These are phyloP conservation scores for Apiospora aurea DNA, from an alignment of 2,329 filamentous ascomycete species.

Conservation along the genomic window DNA sequence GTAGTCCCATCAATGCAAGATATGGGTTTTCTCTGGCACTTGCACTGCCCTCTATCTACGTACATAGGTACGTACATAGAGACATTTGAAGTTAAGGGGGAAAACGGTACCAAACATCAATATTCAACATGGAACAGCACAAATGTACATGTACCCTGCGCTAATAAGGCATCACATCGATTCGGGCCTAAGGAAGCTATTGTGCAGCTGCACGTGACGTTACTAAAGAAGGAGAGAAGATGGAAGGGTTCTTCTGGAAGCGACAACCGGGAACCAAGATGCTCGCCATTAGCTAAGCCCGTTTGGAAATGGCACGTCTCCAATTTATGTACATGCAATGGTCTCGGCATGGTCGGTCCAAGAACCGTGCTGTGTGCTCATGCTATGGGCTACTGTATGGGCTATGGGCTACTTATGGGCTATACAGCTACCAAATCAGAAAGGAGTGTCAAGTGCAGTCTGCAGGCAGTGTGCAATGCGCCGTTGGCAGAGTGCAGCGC, in stretches of 20 bases:
- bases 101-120: not conserved
- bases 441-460: slow-evolving; percentile 4
- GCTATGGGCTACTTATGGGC: not conserved
- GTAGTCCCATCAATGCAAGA: too few species aligned
- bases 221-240: not conserved
- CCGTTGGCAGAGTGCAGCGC: not conserved
- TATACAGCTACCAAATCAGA: not conserved
- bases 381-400: not conserved
- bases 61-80: too few species aligned
- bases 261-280: slow-evolving; percentile 13
- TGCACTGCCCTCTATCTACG: not conserved
- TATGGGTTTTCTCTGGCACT: too few species aligned
- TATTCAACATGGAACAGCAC: too few species aligned
- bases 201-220: not conserved
- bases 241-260: slow-evolving; percentile 2
- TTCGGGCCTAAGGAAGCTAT: slow-evolving; percentile 1
- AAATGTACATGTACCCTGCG: not conserved
- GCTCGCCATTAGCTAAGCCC: not conserved
- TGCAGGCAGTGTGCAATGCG: not conserved
- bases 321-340: not conserved
- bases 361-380: not conserved
- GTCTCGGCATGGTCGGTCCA: slow-evolving; percentile 5
- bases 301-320: slow-evolving; percentile 2
- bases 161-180: not conserved
- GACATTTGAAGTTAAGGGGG: too few species aligned